Evolutionary conservation across 495 filamentous ascomycete genomes (phyloP).

Genomic region (Platismatia glauca): DNA sequence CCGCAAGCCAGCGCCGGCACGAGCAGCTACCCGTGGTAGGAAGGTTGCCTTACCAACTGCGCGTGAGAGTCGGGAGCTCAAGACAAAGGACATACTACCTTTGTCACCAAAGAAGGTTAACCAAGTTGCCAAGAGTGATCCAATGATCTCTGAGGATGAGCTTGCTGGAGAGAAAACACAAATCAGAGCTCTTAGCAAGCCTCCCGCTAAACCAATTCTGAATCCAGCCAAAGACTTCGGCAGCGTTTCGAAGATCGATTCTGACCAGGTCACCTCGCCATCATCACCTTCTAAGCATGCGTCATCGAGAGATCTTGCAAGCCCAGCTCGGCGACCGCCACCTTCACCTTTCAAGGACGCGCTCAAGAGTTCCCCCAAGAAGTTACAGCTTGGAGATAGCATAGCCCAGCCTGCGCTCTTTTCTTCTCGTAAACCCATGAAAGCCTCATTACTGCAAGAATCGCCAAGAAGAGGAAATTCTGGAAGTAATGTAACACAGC

Average conservation of each 20-base stretch:
- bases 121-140: conserved; percentile 41
- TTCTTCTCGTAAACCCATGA: conserved; percentile 16
- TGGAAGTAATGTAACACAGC: conserved; percentile 30
- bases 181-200: conserved; percentile 30
- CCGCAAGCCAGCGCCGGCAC: conserved; percentile 33
- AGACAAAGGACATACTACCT: conserved; percentile 22
- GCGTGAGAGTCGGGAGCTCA: neutral
- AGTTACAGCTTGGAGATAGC: conserved; percentile 17
- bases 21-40: conserved; percentile 15
- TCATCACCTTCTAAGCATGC: conserved; percentile 20
- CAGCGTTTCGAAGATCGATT: conserved; percentile 32
- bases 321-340: conserved; percentile 42
- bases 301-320: conserved; percentile 32
- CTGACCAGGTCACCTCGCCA: conserved; percentile 26
- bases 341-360: conserved; percentile 44
- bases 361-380: conserved; percentile 30
- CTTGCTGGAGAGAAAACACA: conserved; percentile 37
- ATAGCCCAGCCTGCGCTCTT: conserved; percentile 16
- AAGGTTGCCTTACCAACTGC: conserved; percentile 2
- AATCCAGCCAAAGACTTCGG: conserved; percentile 25
- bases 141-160: conserved; percentile 45
- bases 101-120: conserved; percentile 50
- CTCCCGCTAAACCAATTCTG: conserved; percentile 33
- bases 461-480: conserved; percentile 39
- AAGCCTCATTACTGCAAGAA: conserved; percentile 33